Conservation (phyloP, 306 rosid species). For the cucumber (Cucumis sativus) region DNA sequence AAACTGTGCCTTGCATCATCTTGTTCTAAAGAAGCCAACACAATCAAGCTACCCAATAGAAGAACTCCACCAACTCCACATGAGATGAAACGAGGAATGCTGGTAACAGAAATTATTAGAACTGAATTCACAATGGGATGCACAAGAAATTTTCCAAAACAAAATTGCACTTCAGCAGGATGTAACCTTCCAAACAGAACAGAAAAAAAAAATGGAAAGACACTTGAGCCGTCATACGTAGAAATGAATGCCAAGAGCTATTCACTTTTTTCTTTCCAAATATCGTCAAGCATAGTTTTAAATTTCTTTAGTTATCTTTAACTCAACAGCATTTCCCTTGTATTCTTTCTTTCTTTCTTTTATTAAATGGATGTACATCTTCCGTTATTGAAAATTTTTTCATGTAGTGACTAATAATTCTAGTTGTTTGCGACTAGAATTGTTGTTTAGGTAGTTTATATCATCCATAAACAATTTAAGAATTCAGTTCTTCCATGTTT, state of each 20-base stretch:
- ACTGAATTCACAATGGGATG: background rate
- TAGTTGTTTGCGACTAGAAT: background rate
- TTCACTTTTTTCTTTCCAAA: background rate
- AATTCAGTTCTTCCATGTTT: no score
- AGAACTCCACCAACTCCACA: slow-evolving; percentile 72
- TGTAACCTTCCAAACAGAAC: background rate
- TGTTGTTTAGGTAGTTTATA: no score
- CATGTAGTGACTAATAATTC: no score
- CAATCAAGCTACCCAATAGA: slow-evolving; percentile 46
- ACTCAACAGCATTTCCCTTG: background rate
- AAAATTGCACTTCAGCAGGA: background rate
- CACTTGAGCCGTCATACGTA: background rate
- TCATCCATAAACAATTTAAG: background rate
- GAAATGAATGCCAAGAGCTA: background rate
- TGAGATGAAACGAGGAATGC: slow-evolving; percentile 38
- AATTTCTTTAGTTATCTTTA: background rate
- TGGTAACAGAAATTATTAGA: slow-evolving; percentile 16
- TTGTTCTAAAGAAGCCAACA: slow-evolving; percentile 58
- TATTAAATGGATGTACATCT: no score
- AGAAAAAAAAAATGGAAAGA: background rate
- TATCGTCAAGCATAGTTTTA: background rate
- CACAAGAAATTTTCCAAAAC: background rate
- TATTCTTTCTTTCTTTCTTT: no score
- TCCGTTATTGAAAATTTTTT: no score
- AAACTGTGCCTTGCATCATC: slow-evolving; percentile 83